Evolutionary conservation across 345 rosid genomes (phyloP).

Genomic region (Pelargonium nanum): DNA sequence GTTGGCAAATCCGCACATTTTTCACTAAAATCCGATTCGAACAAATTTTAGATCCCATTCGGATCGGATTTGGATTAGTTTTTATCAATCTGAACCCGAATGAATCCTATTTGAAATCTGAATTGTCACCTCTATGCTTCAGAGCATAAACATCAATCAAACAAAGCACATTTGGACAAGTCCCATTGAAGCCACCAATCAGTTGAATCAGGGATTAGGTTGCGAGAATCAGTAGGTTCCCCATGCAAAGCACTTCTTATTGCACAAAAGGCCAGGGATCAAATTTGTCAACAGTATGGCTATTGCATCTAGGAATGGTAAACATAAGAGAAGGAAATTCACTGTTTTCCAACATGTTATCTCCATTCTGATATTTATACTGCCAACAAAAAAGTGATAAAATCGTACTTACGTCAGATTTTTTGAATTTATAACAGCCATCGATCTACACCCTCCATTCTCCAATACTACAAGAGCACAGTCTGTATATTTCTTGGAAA

Average conservation of each 20-base stretch:
- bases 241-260: neutral
- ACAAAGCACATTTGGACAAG: neutral
- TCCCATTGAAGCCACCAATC: neutral
- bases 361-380: neutral
- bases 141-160: neutral
- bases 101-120: too few species aligned
- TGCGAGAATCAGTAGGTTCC: neutral
- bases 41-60: too few species aligned
- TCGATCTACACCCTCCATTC: slow-evolving; percentile 80
- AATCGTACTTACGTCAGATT: slow-evolving; percentile 52
- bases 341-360: neutral
- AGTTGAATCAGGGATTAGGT: neutral
- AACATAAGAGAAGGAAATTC: neutral
- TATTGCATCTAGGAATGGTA: neutral
- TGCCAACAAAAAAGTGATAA: neutral
- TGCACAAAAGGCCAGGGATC: neutral
- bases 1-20: too few species aligned
- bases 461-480: slow-evolving; percentile 88
- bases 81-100: too few species aligned
- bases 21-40: too few species aligned
- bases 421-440: slow-evolving; percentile 73
- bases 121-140: too few species aligned
- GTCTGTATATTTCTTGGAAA: slow-evolving; percentile 80
- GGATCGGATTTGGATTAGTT: too few species aligned
- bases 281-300: neutral